phyloP scores from a whole-genome alignment of 148 eudicot genomes.

The Pouteria glomerata region DNA sequence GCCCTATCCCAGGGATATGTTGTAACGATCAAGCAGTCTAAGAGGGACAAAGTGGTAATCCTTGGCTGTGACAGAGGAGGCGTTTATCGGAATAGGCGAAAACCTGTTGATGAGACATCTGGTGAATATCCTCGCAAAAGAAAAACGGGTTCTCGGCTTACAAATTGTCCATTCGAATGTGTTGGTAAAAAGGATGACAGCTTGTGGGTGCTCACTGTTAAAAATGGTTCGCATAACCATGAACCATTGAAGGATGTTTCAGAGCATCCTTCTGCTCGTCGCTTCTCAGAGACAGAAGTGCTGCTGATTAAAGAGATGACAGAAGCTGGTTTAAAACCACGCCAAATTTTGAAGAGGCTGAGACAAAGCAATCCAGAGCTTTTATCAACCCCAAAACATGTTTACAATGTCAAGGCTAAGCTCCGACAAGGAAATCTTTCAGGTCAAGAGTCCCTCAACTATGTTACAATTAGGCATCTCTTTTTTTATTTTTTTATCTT shows the following conservation, averaged over 20 bases:
- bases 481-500: not conserved
- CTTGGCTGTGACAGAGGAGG: constrained; percentile 84
- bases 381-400: constrained; percentile 61
- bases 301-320: constrained; percentile 63
- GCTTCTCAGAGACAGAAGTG: constrained; percentile 65
- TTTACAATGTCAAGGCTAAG: constrained; percentile 70
- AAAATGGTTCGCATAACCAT: constrained; percentile 64
- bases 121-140: constrained; percentile 39
- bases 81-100: constrained; percentile 39
- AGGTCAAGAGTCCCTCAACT: constrained; percentile 18
- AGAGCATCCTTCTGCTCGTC: constrained; percentile 66
- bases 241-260: constrained; percentile 65
- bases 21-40: constrained; percentile 59
- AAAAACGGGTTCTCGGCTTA: constrained; percentile 48
- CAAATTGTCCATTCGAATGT: constrained; percentile 68
- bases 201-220: constrained; percentile 52
- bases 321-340: constrained; percentile 71
- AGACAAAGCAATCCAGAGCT: constrained; percentile 68
- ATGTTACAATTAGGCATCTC: not conserved
- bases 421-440: constrained; percentile 54
- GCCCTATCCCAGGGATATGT: constrained; percentile 72
- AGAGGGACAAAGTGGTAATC: constrained; percentile 49
- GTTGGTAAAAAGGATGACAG: constrained; percentile 58
- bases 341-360: constrained; percentile 60
- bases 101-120: constrained; percentile 32